These are phyloP conservation scores for Xylaria flabelliformis DNA, from an alignment of 495 filamentous ascomycete genomes.

Conservation along the genomic window DNA sequence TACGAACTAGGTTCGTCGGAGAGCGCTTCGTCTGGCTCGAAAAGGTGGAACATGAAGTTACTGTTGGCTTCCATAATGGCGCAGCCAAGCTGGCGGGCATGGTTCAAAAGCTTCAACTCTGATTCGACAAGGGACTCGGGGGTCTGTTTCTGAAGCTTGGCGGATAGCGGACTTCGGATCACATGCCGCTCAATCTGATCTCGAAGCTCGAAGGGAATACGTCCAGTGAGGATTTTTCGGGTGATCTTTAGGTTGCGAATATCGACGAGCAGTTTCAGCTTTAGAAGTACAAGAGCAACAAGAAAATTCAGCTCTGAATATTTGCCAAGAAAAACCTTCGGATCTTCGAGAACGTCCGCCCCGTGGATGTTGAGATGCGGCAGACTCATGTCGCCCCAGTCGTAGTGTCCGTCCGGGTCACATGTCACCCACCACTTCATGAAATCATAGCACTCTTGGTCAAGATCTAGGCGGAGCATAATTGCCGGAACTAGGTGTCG, in stretches of 20 bases:
- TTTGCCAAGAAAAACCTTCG: constrained; percentile 26
- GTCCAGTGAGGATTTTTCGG: constrained; percentile 29
- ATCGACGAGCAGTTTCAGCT: constrained; percentile 47
- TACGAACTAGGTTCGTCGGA: constrained; percentile 30
- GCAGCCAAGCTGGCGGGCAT: constrained; percentile 37
- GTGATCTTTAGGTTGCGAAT: constrained; percentile 40
- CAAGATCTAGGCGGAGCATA: constrained; percentile 54
- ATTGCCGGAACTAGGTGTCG: constrained; percentile 49
- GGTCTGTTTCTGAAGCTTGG: constrained; percentile 27
- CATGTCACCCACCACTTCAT: constrained; percentile 54
- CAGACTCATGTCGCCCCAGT: constrained; percentile 45
- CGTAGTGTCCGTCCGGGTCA: constrained; percentile 37
- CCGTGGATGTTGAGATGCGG: constrained; percentile 45
- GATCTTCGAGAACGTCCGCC: constrained; percentile 46
- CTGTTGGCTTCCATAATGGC: constrained; percentile 35
- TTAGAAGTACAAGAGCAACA: constrained; percentile 45
- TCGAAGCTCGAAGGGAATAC: constrained; percentile 31
- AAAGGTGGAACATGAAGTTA: constrained; percentile 43
- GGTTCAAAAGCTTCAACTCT: constrained; percentile 33
- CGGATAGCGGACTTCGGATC: constrained; percentile 32
- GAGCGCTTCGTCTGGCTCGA: constrained; percentile 42
- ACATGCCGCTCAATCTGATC: constrained; percentile 33
- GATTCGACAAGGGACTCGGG: constrained; percentile 12
- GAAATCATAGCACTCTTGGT: constrained; percentile 65
- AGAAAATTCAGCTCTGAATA: constrained; percentile 32